Evolutionary conservation across 2,329 filamentous ascomycete genomes (phyloP).

Genomic region (Mycosphaerella sp.): DNA sequence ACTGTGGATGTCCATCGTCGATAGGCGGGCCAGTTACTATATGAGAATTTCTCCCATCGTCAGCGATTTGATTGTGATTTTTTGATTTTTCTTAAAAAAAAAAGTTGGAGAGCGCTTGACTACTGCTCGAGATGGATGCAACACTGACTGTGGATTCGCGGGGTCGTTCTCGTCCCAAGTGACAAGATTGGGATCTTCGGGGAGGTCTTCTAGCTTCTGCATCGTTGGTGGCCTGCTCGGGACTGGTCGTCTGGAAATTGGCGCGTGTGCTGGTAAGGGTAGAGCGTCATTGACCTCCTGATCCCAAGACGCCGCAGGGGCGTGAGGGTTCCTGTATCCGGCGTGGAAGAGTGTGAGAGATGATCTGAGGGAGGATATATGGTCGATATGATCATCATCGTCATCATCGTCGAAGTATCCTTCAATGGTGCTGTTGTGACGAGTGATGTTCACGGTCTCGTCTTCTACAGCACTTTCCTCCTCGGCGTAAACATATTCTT

Average conservation of each 20-base stretch:
- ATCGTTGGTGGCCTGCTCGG: slow-evolving; percentile 13
- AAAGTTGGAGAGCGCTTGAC: background rate
- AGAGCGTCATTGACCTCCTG: slow-evolving; percentile 3
- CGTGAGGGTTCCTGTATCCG: slow-evolving; percentile 7
- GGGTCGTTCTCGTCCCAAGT: slow-evolving; percentile 41
- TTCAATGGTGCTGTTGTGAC: slow-evolving; percentile 12
- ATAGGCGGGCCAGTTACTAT: slow-evolving; percentile 35
- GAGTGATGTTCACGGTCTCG: slow-evolving; percentile 4
- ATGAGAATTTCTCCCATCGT: background rate
- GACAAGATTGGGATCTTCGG: slow-evolving; percentile 33
- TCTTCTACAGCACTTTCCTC: slow-evolving; percentile 4
- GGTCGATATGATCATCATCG: slow-evolving; percentile 1
- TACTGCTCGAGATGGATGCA: no score
- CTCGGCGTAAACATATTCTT: background rate
- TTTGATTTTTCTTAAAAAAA: no score
- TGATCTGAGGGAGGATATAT: background rate
- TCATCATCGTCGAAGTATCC: slow-evolving; percentile 14
- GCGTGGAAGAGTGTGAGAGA: slow-evolving; percentile 15
- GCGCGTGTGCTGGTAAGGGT: slow-evolving; percentile 7
- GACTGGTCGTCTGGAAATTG: slow-evolving; percentile 9
- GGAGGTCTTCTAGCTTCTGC: slow-evolving; percentile 1
- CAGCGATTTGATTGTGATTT: background rate
- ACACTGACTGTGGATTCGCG: slow-evolving; percentile 35
- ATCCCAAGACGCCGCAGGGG: slow-evolving; percentile 2
- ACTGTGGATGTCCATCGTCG: slow-evolving; percentile 39